Evolutionary conservation across 2,329 filamentous ascomycete genomes (phyloP), one percentile per base, ranked within the genome.

Genomic region (Westerdykella ornata): DNA sequence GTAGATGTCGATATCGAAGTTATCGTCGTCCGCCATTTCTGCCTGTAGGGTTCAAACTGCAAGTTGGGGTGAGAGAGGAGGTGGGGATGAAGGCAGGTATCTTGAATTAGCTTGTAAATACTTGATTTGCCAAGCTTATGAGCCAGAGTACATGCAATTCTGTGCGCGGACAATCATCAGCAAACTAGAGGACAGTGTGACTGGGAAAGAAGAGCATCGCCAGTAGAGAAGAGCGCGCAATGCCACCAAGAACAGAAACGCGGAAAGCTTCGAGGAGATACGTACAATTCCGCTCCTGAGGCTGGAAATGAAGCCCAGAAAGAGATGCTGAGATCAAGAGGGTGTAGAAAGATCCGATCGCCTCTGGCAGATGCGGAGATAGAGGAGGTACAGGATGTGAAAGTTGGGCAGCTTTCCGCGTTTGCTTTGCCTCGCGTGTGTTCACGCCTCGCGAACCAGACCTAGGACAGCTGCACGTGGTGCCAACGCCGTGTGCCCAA

Each of bases 1-100:
- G 59, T 82, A 82, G 67, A 83, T 81, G 63, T 83, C 80, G 71
- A 83, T 81, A 55, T 83, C 79, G 71, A 82, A 82, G 59, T 80
- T 81, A 65, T 82, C 79, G 66, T 82, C 79, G 62, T 81, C 78
- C 58, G 76, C 71, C 62, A 68, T 69, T 39, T 38, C 59, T 59
- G 54, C 54, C 54, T 50, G 33, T 46, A 32, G 19, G 17, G 18
- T 37, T 46, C 39, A 47, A 48, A 33, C 14, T 14, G 39, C 35
- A 44, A 47, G 33, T 26, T 48, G 38, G 40, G 37, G 40, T 38
- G 41, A 35, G 33, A 26, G 8, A 9, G 22, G 22, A 9, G 22
- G n/a, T 6, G 45, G 39, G 43, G 39, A 42, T 46, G 17, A 41
- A 56, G 51, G 47, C 52, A 52, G 52, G 52, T 57, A 47, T 54